These are phyloP conservation scores for Hymenoscyphus repandus DNA, from an alignment of 2,329 filamentous ascomycete species.

Conservation along the genomic window DNA sequence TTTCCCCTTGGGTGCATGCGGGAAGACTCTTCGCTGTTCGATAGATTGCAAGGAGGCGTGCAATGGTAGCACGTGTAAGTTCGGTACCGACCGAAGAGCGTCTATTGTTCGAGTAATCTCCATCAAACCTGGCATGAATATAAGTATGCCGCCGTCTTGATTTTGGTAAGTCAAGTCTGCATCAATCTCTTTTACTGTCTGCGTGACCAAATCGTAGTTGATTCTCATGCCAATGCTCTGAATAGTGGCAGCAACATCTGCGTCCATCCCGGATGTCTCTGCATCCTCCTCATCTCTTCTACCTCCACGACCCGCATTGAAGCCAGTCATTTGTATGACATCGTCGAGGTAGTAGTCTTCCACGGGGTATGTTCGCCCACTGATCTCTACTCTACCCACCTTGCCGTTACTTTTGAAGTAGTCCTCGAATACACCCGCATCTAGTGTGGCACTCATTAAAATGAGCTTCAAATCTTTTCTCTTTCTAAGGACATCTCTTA, in stretches of 20 bases:
- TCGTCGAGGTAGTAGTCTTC: conserved; percentile 88
- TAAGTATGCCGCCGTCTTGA: conserved; percentile 81
- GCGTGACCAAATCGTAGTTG: conserved; percentile 82
- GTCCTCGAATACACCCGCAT: conserved; percentile 75
- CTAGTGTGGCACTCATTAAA: conserved; percentile 93
- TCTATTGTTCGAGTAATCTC: conserved; percentile 83
- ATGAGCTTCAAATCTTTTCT: conserved; percentile 81
- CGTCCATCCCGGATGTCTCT: conserved; percentile 43
- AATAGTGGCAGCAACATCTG: conserved; percentile 63
- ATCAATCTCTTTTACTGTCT: conserved; percentile 79
- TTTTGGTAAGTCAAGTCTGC: conserved; percentile 58
- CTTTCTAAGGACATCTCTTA: conserved; percentile 72
- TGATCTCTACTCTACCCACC: conserved; percentile 80
- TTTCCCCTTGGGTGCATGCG: conserved; percentile 67
- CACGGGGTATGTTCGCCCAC: conserved; percentile 84
- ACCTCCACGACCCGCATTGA: conserved; percentile 42
- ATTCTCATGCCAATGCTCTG: conserved; percentile 74
- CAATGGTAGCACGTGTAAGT: conserved; percentile 75
- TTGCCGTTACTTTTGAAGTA: conserved; percentile 71
- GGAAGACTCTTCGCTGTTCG: conserved; percentile 86
- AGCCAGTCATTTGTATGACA: conserved; percentile 73
- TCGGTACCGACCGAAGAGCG: conserved; percentile 57
- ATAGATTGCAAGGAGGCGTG: conserved; percentile 86
- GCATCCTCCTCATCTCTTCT: conserved; percentile 37
- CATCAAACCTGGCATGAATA: conserved; percentile 86